Evolutionary conservation across 1,139 yeast species (phyloP), one percentile per base, ranked within the genome.

Genomic region (Yamadazyma triangularis): DNA sequence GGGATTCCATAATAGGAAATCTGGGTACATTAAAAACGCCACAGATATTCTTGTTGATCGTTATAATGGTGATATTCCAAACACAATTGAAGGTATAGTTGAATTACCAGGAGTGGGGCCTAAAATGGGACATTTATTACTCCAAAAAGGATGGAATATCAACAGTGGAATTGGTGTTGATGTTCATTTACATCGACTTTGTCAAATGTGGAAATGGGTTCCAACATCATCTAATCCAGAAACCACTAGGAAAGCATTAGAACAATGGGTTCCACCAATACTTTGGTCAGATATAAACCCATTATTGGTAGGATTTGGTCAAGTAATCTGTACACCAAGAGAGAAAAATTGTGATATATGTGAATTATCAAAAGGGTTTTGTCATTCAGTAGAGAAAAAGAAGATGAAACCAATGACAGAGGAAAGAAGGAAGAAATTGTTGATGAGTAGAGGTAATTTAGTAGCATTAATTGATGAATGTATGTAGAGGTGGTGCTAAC

Each of bases 31-130:
- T 38, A 80, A 79, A 45, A 64, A 69, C 39, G 65, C 91, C 0
- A 75, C 85, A 13, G 61, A 60, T 29, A 61, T 83, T 4, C 45
- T 89, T 4, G 47, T 54, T 4, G 70, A 70, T 3, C 48, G 70
- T 12, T 77, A 70, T 48, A 58, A 63, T 13, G 79, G 79, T 7
- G 96, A 88, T 47, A 70, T 89, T 2, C 91, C 91, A 0, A 58
- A 71, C 11, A 77, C 79, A 0, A 70, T 87, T 9, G 77, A 72
- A 8, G 89, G 81, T 2, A 66, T 88, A 35, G 68, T 75, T 3
- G 57, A 70, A 1, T 58, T 89, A 23, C 96, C 96, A 0, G 98
- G 98, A 0, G 95, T 89, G 2, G 98, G 98, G 0, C 96, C 96
- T 8, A 89, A 89, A 52, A 89, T 89, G 97, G 95, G 95, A 0